Percentiles rank a stretch among this genome's conserved stretches.
These are phyloP conservation scores for Monosporascus sp. DNA, from an alignment of 2,329 filamentous ascomycete species.

Conservation along the genomic window DNA sequence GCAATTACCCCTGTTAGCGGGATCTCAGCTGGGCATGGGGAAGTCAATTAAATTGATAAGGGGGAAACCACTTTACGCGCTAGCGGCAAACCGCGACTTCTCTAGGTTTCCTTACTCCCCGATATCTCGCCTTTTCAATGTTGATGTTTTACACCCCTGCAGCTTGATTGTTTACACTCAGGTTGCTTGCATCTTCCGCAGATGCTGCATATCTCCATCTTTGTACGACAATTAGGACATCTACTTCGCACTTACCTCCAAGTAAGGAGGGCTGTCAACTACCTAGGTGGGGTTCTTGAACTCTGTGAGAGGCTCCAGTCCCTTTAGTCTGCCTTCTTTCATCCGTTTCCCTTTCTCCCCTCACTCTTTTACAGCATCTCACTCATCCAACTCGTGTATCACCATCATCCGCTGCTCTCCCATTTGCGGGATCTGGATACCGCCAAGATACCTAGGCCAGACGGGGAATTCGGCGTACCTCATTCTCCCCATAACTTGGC, in stretches of 20 bases:
- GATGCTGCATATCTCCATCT: no score
- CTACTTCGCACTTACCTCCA: no score
- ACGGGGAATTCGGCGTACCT: not conserved
- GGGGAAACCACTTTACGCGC: not conserved
- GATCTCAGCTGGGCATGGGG: no score
- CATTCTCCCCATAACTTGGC: not conserved
- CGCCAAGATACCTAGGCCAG: not conserved
- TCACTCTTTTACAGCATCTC: not conserved
- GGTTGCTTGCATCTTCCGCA: no score
- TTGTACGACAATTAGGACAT: not conserved
- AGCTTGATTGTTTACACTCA: not conserved
- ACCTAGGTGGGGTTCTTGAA: no score
- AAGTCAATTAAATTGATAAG: slow-evolving; percentile 1
- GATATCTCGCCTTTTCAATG: no score
- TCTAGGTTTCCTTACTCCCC: not conserved
- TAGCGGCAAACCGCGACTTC: not conserved
- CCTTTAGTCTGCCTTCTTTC: not conserved
- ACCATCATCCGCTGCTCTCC: not conserved
- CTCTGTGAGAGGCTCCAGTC: no score
- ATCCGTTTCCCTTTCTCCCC: not conserved
- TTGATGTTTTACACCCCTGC: no score
- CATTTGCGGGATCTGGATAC: no score
- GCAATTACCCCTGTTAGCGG: not conserved
- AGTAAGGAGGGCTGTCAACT: no score
- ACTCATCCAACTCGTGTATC: not conserved